Percentiles rank a stretch among this genome's conserved stretches.
These are phyloP conservation scores for Candida sakaeoensis DNA, from an alignment of 805 yeast species.

Conservation along the genomic window DNA sequence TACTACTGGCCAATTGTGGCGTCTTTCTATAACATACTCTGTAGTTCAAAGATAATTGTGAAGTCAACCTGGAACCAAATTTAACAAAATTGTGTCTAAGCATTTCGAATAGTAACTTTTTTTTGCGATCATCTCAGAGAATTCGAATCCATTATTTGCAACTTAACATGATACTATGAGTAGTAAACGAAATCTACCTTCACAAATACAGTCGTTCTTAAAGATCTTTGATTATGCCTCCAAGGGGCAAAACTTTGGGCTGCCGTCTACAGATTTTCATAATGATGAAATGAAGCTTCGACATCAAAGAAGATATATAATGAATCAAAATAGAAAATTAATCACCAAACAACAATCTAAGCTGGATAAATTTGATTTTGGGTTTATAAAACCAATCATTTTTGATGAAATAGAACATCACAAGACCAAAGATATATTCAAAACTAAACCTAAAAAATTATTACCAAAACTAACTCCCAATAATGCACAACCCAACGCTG, in stretches of 20 bases:
- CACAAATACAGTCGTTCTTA: not conserved
- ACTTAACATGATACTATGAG: not conserved
- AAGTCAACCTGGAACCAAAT: not conserved
- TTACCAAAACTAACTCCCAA: not conserved
- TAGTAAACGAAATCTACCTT: not conserved
- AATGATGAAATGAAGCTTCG: not conserved
- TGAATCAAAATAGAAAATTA: conserved; percentile 4
- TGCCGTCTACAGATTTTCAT: not conserved
- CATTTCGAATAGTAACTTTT: not conserved
- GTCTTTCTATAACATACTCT: not conserved
- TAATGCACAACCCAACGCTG: not conserved
- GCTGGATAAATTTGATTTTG: not conserved
- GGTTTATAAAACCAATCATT: not conserved
- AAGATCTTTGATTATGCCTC: not conserved
- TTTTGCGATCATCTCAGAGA: not conserved
- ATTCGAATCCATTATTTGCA: not conserved
- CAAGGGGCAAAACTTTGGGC: not conserved
- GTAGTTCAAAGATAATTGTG: not conserved
- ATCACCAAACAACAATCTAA: not conserved
- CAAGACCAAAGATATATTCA: conserved; percentile 4
- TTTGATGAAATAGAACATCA: not conserved
- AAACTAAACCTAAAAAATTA: not conserved
- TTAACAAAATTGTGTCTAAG: not conserved
- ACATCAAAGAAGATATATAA: not conserved
- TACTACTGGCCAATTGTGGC: not conserved